These are phyloP conservation scores for Abrus precatorius DNA, from an alignment of 306 rosid genomes.

Conservation along the genomic window DNA sequence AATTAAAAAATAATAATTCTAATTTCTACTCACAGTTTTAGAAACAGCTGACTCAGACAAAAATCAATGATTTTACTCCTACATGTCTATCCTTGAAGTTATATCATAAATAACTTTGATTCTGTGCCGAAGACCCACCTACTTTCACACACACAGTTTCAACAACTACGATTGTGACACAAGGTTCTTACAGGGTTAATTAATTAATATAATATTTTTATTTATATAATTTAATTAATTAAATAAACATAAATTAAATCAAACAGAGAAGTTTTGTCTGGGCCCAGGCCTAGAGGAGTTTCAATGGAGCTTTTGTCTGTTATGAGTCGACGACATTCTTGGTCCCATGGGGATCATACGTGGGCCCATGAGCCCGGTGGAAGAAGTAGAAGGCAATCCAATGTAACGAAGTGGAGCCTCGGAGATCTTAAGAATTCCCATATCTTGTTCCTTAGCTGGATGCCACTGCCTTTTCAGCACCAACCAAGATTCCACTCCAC, in stretches of 20 bases:
- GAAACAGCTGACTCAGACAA: too few relatives aligned
- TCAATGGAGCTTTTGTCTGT: not conserved
- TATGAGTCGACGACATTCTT: not conserved
- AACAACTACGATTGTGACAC: not conserved
- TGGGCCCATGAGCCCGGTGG: not conserved
- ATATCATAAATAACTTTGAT: not conserved
- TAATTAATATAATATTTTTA: too few relatives aligned
- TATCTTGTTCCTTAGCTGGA: slow-evolving; percentile 56
- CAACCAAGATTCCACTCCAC: slow-evolving; percentile 44
- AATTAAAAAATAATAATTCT: too few relatives aligned
- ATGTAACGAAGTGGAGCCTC: slow-evolving; percentile 48
- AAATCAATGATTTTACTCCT: too few relatives aligned
- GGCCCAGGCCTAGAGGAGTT: slow-evolving; percentile 2
- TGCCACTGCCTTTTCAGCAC: slow-evolving; percentile 46
- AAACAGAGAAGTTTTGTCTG: not conserved
- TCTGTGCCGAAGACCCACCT: not conserved
- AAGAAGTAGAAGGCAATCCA: not conserved
- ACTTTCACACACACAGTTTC: not conserved
- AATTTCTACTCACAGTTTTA: too few relatives aligned
- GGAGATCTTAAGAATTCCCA: slow-evolving; percentile 49
- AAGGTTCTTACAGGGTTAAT: not conserved
- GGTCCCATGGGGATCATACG: slow-evolving; percentile 42
- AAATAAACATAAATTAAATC: not conserved
- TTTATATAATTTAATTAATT: not conserved
- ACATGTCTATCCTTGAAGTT: too few relatives aligned